Percentiles rank a stretch among this genome's conserved stretches.
These are phyloP conservation scores for Penicillium taxi DNA, from an alignment of 495 filamentous ascomycete genomes.

Conservation along the genomic window DNA sequence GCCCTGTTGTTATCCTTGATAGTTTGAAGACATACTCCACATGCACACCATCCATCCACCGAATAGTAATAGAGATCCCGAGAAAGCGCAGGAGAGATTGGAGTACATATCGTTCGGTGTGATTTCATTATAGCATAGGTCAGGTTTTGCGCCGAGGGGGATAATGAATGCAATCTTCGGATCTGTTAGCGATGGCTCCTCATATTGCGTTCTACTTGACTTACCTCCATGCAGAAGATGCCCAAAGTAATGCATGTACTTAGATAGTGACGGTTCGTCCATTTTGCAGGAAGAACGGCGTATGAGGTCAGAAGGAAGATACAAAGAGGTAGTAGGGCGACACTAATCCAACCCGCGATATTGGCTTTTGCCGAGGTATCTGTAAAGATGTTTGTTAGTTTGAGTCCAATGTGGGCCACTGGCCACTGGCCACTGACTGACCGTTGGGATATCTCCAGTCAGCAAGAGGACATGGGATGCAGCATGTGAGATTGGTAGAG, in stretches of 20 bases:
- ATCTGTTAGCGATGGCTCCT: constrained; percentile 4
- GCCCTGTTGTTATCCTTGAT: neutral
- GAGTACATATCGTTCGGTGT: constrained; percentile 91
- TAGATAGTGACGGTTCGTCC: constrained; percentile 85
- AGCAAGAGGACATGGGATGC: constrained; percentile 81
- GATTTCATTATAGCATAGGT: constrained; percentile 81
- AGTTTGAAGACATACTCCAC: constrained; percentile 48
- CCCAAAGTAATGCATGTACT: constrained; percentile 76
- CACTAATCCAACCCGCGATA: constrained; percentile 70
- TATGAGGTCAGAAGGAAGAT: constrained; percentile 77
- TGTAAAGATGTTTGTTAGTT: constrained; percentile 18
- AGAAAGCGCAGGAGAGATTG: constrained; percentile 73
- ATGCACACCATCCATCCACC: constrained; percentile 77
- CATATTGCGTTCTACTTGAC: constrained; percentile 18
- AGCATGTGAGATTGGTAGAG: constrained; percentile 49
- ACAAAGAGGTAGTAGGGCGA: constrained; percentile 62
- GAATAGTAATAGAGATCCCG: constrained; percentile 73
- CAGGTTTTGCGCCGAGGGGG: constrained; percentile 69
- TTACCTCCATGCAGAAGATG: constrained; percentile 68
- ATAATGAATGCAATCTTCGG: constrained; percentile 67
- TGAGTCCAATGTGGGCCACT: neutral
- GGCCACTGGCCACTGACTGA: constrained; percentile 35
- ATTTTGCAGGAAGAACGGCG: constrained; percentile 74
- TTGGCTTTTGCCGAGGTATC: constrained; percentile 57
- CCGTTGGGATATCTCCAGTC: constrained; percentile 77